Conservation (phyloP, 1,139 yeast species). For the Yamadazyma friedrichii region DNA sequence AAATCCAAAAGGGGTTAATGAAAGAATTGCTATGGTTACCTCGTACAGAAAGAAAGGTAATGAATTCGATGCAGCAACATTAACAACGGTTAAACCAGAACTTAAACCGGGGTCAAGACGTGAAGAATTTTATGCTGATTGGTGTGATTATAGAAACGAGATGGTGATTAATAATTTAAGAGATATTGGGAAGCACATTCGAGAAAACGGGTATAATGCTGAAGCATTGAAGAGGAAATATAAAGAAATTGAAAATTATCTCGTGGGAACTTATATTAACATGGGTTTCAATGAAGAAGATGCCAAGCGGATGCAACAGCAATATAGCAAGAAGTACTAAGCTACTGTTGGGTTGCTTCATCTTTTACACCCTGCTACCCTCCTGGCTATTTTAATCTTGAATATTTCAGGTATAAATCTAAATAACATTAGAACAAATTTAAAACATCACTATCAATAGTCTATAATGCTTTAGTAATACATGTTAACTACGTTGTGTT, state of each 20-base stretch:
- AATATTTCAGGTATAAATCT: too few species aligned
- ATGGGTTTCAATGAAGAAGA: constrained; percentile 28
- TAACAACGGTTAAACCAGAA: constrained; percentile 39
- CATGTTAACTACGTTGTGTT: too few species aligned
- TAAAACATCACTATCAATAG: too few species aligned
- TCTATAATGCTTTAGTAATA: too few species aligned
- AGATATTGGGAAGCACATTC: constrained; percentile 21
- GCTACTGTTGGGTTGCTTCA: too few species aligned
- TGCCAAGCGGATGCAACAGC: neutral
- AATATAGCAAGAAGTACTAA: neutral
- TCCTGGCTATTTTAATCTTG: too few species aligned
- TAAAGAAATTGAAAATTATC: constrained; percentile 38
- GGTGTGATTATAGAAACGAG: constrained; percentile 39
- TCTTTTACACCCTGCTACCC: too few species aligned
- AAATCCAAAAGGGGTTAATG: constrained; percentile 47
- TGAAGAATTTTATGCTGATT: constrained; percentile 34
- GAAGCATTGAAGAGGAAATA: constrained; percentile 31
- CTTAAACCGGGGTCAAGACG: constrained; percentile 31
- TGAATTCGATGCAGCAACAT: constrained; percentile 26
- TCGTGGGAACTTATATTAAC: constrained; percentile 41
- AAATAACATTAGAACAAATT: too few species aligned
- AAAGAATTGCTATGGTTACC: constrained; percentile 53
- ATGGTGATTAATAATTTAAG: constrained; percentile 37
- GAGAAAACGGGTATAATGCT: constrained; percentile 36
- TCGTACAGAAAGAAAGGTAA: constrained; percentile 35